These are phyloP conservation scores for Penicillium fimorum DNA, from an alignment of 495 filamentous ascomycete genomes.

Conservation along the genomic window DNA sequence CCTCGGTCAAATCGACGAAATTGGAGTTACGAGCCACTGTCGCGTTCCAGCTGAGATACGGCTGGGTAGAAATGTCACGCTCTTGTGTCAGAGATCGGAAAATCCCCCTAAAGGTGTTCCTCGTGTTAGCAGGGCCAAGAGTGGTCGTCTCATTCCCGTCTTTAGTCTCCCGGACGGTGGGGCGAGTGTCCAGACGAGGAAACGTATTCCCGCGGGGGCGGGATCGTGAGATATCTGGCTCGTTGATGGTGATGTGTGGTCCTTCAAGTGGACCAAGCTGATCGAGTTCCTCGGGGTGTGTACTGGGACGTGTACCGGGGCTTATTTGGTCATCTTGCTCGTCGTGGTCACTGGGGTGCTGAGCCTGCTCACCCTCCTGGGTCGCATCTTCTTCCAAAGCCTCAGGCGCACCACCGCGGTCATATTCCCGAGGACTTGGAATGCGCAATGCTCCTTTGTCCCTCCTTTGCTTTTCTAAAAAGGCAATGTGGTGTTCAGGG, in stretches of 20 bases:
- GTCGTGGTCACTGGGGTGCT: constrained; percentile 12
- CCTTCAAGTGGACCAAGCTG: constrained; percentile 36
- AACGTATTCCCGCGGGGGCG: constrained; percentile 39
- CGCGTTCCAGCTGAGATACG: constrained; percentile 91
- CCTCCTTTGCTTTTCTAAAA: constrained; percentile 81
- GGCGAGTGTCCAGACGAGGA: constrained; percentile 40
- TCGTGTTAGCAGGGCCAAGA: constrained; percentile 25
- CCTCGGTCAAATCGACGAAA: constrained; percentile 83
- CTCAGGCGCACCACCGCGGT: constrained; percentile 70
- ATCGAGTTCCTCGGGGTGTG: constrained; percentile 26
- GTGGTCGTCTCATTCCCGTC: constrained; percentile 15
- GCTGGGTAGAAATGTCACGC: constrained; percentile 54
- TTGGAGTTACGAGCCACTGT: constrained; percentile 89
- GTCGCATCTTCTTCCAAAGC: constrained; percentile 54
- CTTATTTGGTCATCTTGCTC: not conserved
- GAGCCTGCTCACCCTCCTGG: constrained; percentile 21
- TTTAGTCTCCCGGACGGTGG: constrained; percentile 36
- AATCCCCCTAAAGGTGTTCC: constrained; percentile 36
- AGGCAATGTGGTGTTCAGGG: constrained; percentile 78
- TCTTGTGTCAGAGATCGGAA: constrained; percentile 44
- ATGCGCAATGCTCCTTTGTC: constrained; percentile 75
- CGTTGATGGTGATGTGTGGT: constrained; percentile 63
- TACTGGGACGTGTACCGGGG: constrained; percentile 18
- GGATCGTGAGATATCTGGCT: constrained; percentile 48
- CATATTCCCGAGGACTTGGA: constrained; percentile 82